phyloP scores from a whole-genome alignment of 2,329 filamentous ascomycete genomes.

The Lasiodiplodia citricola region DNA sequence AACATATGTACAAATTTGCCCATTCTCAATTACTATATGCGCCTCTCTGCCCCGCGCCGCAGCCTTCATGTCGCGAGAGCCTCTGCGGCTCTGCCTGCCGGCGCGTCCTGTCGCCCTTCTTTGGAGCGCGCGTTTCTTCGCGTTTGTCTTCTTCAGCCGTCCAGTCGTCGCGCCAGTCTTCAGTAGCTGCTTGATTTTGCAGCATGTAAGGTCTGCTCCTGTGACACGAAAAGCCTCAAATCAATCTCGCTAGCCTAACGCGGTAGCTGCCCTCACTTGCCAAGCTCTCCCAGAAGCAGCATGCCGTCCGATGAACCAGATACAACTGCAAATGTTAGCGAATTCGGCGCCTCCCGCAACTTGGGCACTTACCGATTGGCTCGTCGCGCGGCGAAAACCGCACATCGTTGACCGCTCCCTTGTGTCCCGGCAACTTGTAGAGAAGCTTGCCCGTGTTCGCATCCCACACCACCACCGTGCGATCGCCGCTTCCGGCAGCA shows the following conservation, averaged over 20 bases:
- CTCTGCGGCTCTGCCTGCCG: neutral
- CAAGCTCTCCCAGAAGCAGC: conserved; percentile 81
- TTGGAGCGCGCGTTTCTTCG: conserved; percentile 6
- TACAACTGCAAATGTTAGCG: conserved; percentile 64
- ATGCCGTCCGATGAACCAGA: conserved; percentile 90
- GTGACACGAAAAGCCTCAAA: conserved; percentile 4
- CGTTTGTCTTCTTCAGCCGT: conserved; percentile 1
- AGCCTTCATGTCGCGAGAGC: neutral
- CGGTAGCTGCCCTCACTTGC: conserved; percentile 52
- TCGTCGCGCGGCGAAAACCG: conserved; percentile 86
- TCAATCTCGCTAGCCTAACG: conserved; percentile 10
- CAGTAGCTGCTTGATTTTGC: conserved; percentile 16
- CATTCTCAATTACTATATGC: conserved; percentile 17
- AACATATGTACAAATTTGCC: neutral
- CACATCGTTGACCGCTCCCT: conserved; percentile 92
- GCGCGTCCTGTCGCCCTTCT: neutral
- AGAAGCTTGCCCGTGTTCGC: conserved; percentile 84
- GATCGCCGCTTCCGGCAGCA: conserved; percentile 86
- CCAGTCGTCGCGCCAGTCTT: neutral
- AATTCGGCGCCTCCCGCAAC: neutral
- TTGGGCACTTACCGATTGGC: conserved; percentile 73
- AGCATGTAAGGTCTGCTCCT: conserved; percentile 20
- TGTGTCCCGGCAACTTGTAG: conserved; percentile 95
- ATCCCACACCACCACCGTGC: conserved; percentile 91
- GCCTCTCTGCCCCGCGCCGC: neutral